Evolutionary conservation across 495 filamentous ascomycete species (phyloP).

Genomic region (Trichoderma gamsii): DNA sequence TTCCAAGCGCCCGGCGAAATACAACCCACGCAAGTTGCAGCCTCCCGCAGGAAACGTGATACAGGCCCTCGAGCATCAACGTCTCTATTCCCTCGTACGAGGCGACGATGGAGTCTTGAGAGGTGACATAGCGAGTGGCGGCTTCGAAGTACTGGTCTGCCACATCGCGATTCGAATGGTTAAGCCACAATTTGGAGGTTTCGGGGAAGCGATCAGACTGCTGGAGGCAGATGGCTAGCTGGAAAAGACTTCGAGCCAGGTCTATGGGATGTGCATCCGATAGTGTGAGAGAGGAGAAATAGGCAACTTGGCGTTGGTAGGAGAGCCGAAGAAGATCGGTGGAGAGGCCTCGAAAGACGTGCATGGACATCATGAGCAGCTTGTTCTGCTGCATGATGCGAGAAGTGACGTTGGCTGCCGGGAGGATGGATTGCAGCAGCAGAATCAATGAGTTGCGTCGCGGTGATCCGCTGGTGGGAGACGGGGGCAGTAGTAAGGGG

Average conservation of each 20-base stretch:
- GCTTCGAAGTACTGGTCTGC: conserved; percentile 23
- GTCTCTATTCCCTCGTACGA: conserved; percentile 18
- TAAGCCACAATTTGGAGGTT: conserved; percentile 16
- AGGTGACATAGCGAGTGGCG: conserved; percentile 25
- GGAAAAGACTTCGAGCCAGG: conserved; percentile 25
- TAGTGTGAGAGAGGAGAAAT: background rate
- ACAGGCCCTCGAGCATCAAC: conserved; percentile 13
- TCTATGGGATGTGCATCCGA: conserved; percentile 23
- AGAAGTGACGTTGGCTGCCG: background rate
- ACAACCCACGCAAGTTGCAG: conserved; percentile 7
- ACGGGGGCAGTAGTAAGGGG: background rate
- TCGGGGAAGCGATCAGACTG: conserved; percentile 19
- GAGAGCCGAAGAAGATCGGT: background rate
- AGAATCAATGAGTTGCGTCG: conserved; percentile 3
- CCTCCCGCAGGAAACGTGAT: background rate
- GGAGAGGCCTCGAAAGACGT: background rate
- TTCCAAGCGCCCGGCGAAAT: conserved; percentile 15
- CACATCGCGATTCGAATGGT: conserved; percentile 17
- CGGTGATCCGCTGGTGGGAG: background rate
- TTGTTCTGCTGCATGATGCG: conserved; percentile 10
- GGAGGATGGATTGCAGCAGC: conserved; percentile 13
- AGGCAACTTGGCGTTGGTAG: background rate
- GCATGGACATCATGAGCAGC: background rate
- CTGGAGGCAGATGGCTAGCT: conserved; percentile 30
- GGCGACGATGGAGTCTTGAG: conserved; percentile 26